These are phyloP conservation scores for Blastobotrys parvus DNA, from an alignment of 805 yeast species.

Conservation along the genomic window DNA sequence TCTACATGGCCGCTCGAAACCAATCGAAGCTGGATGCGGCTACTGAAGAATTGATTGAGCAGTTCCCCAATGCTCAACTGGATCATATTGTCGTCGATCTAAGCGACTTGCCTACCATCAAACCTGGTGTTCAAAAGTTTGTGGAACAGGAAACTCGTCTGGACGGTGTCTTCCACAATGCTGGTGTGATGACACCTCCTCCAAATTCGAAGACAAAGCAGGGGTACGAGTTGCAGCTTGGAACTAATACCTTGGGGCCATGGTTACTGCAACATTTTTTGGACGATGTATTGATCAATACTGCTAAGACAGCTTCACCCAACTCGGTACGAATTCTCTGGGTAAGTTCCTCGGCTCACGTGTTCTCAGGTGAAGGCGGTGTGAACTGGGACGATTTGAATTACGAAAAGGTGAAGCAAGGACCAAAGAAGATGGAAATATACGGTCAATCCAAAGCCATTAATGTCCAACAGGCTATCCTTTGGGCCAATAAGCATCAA, in stretches of 20 bases:
- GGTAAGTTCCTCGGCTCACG: conserved; percentile 36
- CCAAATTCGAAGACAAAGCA: conserved; percentile 27
- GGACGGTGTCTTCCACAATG: conserved; percentile 36
- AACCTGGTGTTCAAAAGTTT: conserved; percentile 30
- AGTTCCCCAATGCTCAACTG: conserved; percentile 17
- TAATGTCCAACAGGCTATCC: conserved; percentile 29
- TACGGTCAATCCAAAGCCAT: conserved; percentile 41
- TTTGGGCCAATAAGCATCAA: conserved; percentile 31
- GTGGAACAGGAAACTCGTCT: conserved; percentile 22
- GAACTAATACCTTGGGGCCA: conserved; percentile 41
- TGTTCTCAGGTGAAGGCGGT: conserved; percentile 23
- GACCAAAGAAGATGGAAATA: not conserved
- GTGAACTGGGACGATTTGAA: conserved; percentile 28
- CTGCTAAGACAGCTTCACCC: conserved; percentile 24
- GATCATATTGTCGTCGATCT: conserved; percentile 16
- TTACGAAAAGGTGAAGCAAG: conserved; percentile 1
- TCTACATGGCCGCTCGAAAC: conserved; percentile 33
- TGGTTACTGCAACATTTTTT: conserved; percentile 36
- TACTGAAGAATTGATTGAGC: conserved; percentile 23
- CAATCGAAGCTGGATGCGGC: conserved; percentile 27
- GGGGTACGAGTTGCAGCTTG: conserved; percentile 40
- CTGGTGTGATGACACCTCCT: conserved; percentile 33
- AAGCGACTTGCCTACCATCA: conserved; percentile 36
- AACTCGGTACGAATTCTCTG: conserved; percentile 37
- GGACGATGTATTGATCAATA: conserved; percentile 31